Evolutionary conservation across 2,329 filamentous ascomycete species (phyloP).

Genomic region (Emmonsiellopsis sp.): DNA sequence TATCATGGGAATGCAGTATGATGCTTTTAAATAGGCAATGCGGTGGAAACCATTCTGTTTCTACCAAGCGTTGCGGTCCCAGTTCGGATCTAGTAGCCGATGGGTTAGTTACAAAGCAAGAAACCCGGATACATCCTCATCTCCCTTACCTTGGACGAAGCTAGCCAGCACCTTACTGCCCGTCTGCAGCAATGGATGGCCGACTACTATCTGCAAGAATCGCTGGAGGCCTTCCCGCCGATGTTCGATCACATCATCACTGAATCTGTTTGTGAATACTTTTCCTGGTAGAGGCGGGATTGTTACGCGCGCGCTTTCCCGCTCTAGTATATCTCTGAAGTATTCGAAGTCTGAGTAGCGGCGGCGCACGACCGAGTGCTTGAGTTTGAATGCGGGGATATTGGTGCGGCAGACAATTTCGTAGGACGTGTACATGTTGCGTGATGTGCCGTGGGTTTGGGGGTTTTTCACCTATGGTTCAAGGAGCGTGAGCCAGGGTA

Average conservation of each 20-base stretch:
- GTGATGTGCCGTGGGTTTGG: constrained; percentile 86
- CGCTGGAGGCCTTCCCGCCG: constrained; percentile 83
- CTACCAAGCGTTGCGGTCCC: constrained; percentile 84
- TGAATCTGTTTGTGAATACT: constrained; percentile 96
- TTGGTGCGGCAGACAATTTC: constrained; percentile 97
- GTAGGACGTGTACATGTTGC: constrained; percentile 97
- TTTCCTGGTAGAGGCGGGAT: constrained; percentile 95
- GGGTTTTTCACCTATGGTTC: constrained; percentile 72
- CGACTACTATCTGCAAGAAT: constrained; percentile 95
- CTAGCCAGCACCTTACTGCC: constrained; percentile 93
- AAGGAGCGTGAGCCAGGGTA: constrained; percentile 10
- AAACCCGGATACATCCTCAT: not conserved
- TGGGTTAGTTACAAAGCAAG: constrained; percentile 8
- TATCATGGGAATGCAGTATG: not conserved
- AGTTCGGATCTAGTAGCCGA: constrained; percentile 43
- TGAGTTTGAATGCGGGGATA: constrained; percentile 97
- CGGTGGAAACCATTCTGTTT: not conserved
- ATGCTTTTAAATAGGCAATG: not conserved
- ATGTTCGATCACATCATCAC: constrained; percentile 96
- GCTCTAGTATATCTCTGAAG: constrained; percentile 95
- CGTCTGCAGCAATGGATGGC: constrained; percentile 91
- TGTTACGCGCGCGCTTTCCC: constrained; percentile 85
- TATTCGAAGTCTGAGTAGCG: constrained; percentile 98
- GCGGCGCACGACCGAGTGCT: constrained; percentile 75
- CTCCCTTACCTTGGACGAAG: constrained; percentile 78